Evolutionary conservation across 176 grass and related monocot genomes (phyloP), one percentile per base, ranked within the genome.

Genomic region (Aechmea fasciata): DNA sequence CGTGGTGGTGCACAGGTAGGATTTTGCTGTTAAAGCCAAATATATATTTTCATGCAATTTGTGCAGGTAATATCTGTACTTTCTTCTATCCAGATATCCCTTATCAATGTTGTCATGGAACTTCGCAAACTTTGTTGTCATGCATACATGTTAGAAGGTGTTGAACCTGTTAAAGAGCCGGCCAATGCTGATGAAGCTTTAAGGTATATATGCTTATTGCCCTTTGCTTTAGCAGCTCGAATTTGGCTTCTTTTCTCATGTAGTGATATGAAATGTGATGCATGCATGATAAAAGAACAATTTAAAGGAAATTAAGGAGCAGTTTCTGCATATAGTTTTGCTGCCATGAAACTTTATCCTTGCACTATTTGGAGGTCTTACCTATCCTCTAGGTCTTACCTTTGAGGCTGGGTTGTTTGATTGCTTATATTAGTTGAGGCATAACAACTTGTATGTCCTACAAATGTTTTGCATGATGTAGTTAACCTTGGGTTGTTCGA

Each of bases 51-150:
- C 0, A 41, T 19, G 18, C 15, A 13, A 73, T 47, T 64, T 82
- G 23, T 23, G 22, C 49, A 18, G 64, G 73, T 47, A 83, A 69
- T 76, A 47, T 62, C 13, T 72, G 68, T 62, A 13, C 50, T 79
- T 83, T 67, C 14, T 65, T 78, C 20, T 54, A 28, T 92, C 29
- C 57, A 99, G 95, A 85, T 90, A 71, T 99, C 95, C 75, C 95
- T 99, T 22, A 99, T 91, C 72, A 99, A 99, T 76, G 95, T 99
- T 87, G 95, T 94, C 70, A 99, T 99, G 95, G 95, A 99, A 74
- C 73, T 99, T 64, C 95, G 95, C 48, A 99, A 99, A 77, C 89
- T 99, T 73, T 99, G 95, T 75, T 99, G 95, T 66, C 95, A 99
- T 88, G 95, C 66, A 71, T 99, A 90, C 78, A 99, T 99, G 95